A percentile compares a stretch with the other conserved stretches of the same genome.
These are phyloP conservation scores for Phragmites australis DNA, from an alignment of 176 grass and related monocot species.

Conservation along the genomic window DNA sequence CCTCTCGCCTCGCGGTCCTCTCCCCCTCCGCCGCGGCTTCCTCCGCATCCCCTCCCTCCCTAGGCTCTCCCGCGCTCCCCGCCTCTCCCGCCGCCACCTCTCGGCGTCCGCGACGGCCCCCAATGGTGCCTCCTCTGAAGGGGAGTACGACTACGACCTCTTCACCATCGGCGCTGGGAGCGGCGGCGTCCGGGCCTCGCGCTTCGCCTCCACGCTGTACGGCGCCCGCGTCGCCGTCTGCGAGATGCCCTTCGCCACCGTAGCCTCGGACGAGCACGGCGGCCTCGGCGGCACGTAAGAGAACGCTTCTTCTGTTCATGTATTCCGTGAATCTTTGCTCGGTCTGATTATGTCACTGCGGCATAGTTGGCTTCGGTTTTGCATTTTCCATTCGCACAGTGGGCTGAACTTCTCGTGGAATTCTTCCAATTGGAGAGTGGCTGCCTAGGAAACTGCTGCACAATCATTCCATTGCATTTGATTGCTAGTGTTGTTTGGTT, in stretches of 20 bases:
- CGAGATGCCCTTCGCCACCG: slow-evolving; percentile 87
- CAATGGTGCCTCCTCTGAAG: slow-evolving; percentile 38
- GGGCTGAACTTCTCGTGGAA: not conserved
- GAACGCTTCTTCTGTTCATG: not conserved
- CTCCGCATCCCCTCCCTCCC: slow-evolving; percentile 40
- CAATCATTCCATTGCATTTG: not conserved
- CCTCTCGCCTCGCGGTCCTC: slow-evolving; percentile 33
- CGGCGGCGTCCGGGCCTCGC: slow-evolving; percentile 84
- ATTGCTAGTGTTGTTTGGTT: not conserved
- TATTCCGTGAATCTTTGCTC: not conserved
- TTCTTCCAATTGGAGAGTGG: not conserved
- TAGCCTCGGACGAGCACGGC: slow-evolving; percentile 62
- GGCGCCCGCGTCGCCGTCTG: slow-evolving; percentile 79
- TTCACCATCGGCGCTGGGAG: slow-evolving; percentile 95
- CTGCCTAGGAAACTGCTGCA: not conserved
- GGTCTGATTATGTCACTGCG: not conserved
- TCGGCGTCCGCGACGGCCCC: slow-evolving; percentile 27
- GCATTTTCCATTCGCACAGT: not conserved
- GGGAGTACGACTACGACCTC: slow-evolving; percentile 81
- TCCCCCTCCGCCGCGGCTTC: slow-evolving; percentile 26
- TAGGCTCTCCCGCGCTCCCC: slow-evolving; percentile 18
- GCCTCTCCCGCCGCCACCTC: slow-evolving; percentile 31
- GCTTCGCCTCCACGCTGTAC: slow-evolving; percentile 76
- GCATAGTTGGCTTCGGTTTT: slow-evolving; percentile 4
- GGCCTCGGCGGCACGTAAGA: slow-evolving; percentile 95